A percentile compares a stretch with the other conserved stretches of the same genome.
These are phyloP conservation scores for Suillus clintonianus DNA, from an alignment of 768 basidiomycete species.

Conservation along the genomic window DNA sequence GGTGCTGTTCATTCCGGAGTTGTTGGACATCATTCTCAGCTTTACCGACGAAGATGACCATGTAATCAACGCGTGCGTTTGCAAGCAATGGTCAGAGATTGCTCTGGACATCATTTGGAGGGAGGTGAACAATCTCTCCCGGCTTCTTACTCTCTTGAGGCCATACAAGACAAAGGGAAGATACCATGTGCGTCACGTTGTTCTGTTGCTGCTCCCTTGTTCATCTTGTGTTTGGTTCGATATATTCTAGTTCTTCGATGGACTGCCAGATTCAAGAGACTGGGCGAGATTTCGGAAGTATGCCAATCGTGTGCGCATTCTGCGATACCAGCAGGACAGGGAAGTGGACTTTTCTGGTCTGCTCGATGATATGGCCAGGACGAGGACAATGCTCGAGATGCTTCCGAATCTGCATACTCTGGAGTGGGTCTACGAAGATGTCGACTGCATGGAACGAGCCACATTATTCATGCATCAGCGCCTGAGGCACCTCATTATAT, in stretches of 20 bases:
- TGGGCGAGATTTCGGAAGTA: slow-evolving; percentile 61
- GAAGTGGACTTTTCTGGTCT: slow-evolving; percentile 15
- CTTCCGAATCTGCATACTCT: slow-evolving; percentile 57
- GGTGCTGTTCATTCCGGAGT: slow-evolving; percentile 57
- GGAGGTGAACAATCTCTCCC: slow-evolving; percentile 46
- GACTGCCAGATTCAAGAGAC: slow-evolving; percentile 45
- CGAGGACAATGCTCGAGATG: slow-evolving; percentile 52
- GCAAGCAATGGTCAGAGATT: slow-evolving; percentile 58
- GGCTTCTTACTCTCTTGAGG: slow-evolving; percentile 50
- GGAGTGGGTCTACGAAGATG: slow-evolving; percentile 42
- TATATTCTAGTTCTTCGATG: slow-evolving; percentile 40
- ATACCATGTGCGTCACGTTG: slow-evolving; percentile 28
- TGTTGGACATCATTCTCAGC: slow-evolving; percentile 57
- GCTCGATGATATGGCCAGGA: slow-evolving; percentile 56
- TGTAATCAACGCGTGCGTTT: slow-evolving; percentile 51
- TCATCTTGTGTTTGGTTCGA: background rate
- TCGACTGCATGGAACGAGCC: slow-evolving; percentile 34
- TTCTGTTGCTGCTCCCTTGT: background rate
- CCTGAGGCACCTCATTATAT: slow-evolving; percentile 43
- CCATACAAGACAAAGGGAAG: slow-evolving; percentile 35
- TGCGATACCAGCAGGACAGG: slow-evolving; percentile 24
- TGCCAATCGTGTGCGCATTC: slow-evolving; percentile 46
- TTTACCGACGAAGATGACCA: slow-evolving; percentile 45
- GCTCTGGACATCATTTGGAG: slow-evolving; percentile 62
- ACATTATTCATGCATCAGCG: slow-evolving; percentile 61